Percentiles rank a stretch among this genome's conserved stretches.
Evolutionary conservation across 1,284 basidiomycete species (phyloP).

Genomic region (Pulchroboletus neoregius): DNA sequence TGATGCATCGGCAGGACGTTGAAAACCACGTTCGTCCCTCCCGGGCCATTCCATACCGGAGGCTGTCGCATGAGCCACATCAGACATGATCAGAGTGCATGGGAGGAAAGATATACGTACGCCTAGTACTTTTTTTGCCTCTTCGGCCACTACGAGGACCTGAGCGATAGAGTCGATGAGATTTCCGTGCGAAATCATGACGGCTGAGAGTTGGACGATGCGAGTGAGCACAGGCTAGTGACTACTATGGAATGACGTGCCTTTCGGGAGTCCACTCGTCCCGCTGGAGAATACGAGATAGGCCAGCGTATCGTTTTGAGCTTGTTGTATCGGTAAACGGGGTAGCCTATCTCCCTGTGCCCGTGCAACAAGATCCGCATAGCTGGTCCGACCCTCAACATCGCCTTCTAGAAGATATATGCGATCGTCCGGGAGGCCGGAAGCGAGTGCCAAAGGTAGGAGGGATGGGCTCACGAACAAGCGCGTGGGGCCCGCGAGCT

Average conservation of each 20-base stretch:
- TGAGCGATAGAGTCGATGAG: conserved; percentile 50
- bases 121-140: conserved; percentile 29
- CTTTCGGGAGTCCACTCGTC: conserved; percentile 74
- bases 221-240: not conserved
- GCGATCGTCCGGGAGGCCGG: conserved; percentile 47
- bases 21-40: conserved; percentile 45
- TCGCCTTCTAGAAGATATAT: conserved; percentile 55
- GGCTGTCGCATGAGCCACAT: conserved; percentile 32
- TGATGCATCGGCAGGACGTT: conserved; percentile 69
- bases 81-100: not conserved
- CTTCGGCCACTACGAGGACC: conserved; percentile 29
- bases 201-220: conserved; percentile 40
- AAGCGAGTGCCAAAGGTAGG: conserved; percentile 46
- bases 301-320: conserved; percentile 55
- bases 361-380: conserved; percentile 44
- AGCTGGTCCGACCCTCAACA: conserved; percentile 38
- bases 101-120: conserved; percentile 10
- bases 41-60: conserved; percentile 37
- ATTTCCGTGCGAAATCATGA: conserved; percentile 75
- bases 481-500: conserved; percentile 50
- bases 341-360: conserved; percentile 39
- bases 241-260: conserved; percentile 32
- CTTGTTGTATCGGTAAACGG: conserved; percentile 43
- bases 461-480: conserved; percentile 59
- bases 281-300: conserved; percentile 76